Evolutionary conservation across 768 basidiomycete genomes (phyloP).

Genomic region (Antrodiella citrinella): DNA sequence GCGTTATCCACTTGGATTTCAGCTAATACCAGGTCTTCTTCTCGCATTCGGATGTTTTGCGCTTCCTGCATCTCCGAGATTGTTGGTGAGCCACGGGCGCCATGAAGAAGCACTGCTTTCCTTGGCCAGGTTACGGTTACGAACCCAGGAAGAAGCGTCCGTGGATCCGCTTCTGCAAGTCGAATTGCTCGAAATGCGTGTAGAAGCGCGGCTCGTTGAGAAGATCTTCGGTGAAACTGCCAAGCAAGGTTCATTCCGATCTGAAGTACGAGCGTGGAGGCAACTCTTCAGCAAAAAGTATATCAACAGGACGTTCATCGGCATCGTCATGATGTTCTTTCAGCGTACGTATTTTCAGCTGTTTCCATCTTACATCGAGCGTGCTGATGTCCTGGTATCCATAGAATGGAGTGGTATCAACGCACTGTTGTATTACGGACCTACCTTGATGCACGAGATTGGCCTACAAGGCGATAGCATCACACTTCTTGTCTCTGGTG

Average conservation of each 20-base stretch:
- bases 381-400: neutral
- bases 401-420: slow-evolving; percentile 87
- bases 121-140: slow-evolving; percentile 48
- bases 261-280: slow-evolving; percentile 43
- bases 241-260: slow-evolving; percentile 10
- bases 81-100: slow-evolving; percentile 47
- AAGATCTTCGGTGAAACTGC: slow-evolving; percentile 17
- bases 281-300: slow-evolving; percentile 47
- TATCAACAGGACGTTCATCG: slow-evolving; percentile 56
- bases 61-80: slow-evolving; percentile 55
- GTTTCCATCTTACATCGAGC: neutral
- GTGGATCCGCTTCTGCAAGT: slow-evolving; percentile 51
- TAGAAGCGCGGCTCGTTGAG: slow-evolving; percentile 48
- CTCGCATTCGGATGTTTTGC: slow-evolving; percentile 54
- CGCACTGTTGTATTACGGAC: slow-evolving; percentile 77
- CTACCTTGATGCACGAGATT: slow-evolving; percentile 56
- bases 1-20: slow-evolving; percentile 70
- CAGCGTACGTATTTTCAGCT: slow-evolving; percentile 47
- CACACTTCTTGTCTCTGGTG: slow-evolving; percentile 64
- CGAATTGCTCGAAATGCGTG: slow-evolving; percentile 71
- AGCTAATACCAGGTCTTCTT: slow-evolving; percentile 60
- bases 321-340: slow-evolving; percentile 72
- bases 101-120: slow-evolving; percentile 49
- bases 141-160: slow-evolving; percentile 35
- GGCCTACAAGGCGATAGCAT: slow-evolving; percentile 54